Evolutionary conservation across 1,139 yeast genomes (phyloP).

Genomic region (Diutina neorugosa): DNA sequence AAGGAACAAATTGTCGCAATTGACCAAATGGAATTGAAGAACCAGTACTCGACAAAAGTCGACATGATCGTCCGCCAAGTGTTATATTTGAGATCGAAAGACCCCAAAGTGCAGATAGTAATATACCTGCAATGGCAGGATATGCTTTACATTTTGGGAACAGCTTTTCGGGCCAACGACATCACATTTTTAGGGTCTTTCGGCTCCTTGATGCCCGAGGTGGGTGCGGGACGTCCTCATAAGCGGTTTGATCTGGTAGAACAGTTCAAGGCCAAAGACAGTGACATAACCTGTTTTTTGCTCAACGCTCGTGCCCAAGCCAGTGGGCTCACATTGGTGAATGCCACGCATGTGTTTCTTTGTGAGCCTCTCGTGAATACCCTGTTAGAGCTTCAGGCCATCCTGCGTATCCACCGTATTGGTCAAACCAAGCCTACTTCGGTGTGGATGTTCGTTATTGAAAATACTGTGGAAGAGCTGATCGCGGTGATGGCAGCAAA

Average conservation of each 20-base stretch:
- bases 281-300: slow-evolving; percentile 65
- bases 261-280: slow-evolving; percentile 46
- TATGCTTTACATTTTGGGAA: slow-evolving; percentile 50
- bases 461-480: slow-evolving; percentile 82
- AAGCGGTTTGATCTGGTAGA: slow-evolving; percentile 35
- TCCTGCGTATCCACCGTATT: slow-evolving; percentile 82
- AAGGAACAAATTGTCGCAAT: slow-evolving; percentile 30
- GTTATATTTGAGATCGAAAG: slow-evolving; percentile 43
- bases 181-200: slow-evolving; percentile 2
- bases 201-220: slow-evolving; percentile 11
- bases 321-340: slow-evolving; percentile 78
- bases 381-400: slow-evolving; percentile 81
- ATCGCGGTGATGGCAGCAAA: slow-evolving; percentile 50
- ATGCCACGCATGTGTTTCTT: slow-evolving; percentile 81
- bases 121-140: slow-evolving; percentile 84
- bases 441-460: slow-evolving; percentile 85
- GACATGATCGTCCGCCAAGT: slow-evolving; percentile 72
- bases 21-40: slow-evolving; percentile 26
- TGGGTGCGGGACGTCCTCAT: slow-evolving; percentile 19
- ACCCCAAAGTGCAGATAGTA: slow-evolving; percentile 64
- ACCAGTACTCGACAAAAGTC: slow-evolving; percentile 70
- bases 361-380: slow-evolving; percentile 91
- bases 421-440: slow-evolving; percentile 75
- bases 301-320: slow-evolving; percentile 81
- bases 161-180: slow-evolving; percentile 33